A percentile compares a stretch with the other conserved stretches of the same genome.
Evolutionary conservation across 1,284 basidiomycete genomes (phyloP).

Genomic region (Rhodotorula sp.): DNA sequence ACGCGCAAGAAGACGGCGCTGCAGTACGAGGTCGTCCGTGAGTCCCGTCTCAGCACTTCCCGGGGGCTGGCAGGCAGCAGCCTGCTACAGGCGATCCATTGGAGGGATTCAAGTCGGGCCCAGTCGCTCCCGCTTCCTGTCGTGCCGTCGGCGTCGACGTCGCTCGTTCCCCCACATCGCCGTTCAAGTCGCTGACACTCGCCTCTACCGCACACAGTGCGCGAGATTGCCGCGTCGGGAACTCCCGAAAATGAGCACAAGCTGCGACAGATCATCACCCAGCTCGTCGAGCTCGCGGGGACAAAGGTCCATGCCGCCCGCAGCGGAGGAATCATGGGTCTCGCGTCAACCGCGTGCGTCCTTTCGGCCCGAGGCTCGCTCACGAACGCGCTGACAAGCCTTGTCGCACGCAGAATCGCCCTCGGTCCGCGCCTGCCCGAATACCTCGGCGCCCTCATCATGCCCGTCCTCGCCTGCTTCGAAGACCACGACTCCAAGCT

Average conservation of each 20-base stretch:
- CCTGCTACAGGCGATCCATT: too few species aligned
- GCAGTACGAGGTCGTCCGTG: slow-evolving; percentile 66
- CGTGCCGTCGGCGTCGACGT: background rate
- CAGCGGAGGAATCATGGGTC: slow-evolving; percentile 84
- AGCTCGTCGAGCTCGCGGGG: slow-evolving; percentile 87
- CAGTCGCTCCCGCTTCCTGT: too few species aligned
- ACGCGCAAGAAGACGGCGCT: slow-evolving; percentile 93
- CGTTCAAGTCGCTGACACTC: slow-evolving; percentile 1
- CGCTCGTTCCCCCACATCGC: background rate
- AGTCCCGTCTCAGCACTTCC: background rate
- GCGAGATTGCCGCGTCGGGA: slow-evolving; percentile 69
- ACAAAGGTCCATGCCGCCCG: slow-evolving; percentile 74
- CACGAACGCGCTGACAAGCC: background rate
- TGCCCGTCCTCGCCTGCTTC: slow-evolving; percentile 89
- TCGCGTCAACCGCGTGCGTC: slow-evolving; percentile 67
- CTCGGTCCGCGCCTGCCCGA: slow-evolving; percentile 88
- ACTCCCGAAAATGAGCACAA: slow-evolving; percentile 70
- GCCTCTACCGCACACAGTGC: slow-evolving; percentile 62
- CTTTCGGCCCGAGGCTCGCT: background rate
- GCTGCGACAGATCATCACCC: slow-evolving; percentile 86
- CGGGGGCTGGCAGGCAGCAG: background rate
- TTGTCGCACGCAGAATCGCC: slow-evolving; percentile 64
- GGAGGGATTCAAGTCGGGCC: too few species aligned
- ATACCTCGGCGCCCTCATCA: slow-evolving; percentile 90
- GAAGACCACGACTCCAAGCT: slow-evolving; percentile 92